Evolutionary conservation across 208 protist species (phyloP).

Genomic region (Acanthamoeba culbertsoni): DNA sequence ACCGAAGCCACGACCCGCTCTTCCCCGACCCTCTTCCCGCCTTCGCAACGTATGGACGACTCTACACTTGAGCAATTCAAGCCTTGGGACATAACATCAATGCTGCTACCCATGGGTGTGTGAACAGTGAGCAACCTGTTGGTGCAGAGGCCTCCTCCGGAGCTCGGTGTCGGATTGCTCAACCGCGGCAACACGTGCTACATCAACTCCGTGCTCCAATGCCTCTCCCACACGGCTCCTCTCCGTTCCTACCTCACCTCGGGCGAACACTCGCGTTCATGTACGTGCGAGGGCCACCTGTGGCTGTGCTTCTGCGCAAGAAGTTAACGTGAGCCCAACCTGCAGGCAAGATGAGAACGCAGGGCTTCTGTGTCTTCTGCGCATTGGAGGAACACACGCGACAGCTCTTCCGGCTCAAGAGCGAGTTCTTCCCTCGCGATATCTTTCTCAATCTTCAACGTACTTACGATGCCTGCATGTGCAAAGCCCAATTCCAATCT

Average conservation of each 20-base stretch:
- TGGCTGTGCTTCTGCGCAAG: not conserved
- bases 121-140: slow-evolving; percentile 12
- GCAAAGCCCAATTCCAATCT: no score
- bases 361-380: not conserved
- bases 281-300: not conserved
- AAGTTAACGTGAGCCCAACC: not conserved
- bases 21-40: not conserved
- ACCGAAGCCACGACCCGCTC: not conserved
- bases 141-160: not conserved
- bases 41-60: not conserved
- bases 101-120: not conserved
- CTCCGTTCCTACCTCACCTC: not conserved
- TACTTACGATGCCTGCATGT: not conserved
- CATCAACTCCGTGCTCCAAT: slow-evolving; percentile 68
- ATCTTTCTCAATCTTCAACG: slow-evolving; percentile 43
- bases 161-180: slow-evolving; percentile 34
- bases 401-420: slow-evolving; percentile 5
- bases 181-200: slow-evolving; percentile 66
- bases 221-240: slow-evolving; percentile 30
- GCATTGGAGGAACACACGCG: not conserved
- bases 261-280: not conserved
- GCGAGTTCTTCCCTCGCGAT: slow-evolving; percentile 17
- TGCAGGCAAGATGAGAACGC: not conserved
- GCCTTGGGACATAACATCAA: not conserved
- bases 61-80: not conserved